Evolutionary conservation across 225 moss, liverwort and hornwort species (phyloP).

Genomic region (Bryoerythrophyllum caledonicum): DNA sequence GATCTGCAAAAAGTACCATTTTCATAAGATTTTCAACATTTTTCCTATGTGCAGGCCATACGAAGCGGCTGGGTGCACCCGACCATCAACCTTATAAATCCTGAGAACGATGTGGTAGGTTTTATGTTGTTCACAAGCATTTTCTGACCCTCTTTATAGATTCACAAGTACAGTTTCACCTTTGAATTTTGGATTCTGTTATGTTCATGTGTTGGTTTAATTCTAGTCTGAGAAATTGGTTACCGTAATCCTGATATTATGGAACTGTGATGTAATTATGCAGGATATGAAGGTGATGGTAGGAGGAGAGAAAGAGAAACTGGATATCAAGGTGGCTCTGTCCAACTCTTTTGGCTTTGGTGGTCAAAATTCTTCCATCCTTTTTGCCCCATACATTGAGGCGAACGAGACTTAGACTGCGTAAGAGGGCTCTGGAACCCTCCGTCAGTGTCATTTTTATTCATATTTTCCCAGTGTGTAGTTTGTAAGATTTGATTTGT

Average conservation of each 20-base stretch:
- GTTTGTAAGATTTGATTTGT: constrained; percentile 26
- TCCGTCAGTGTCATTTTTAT: constrained; percentile 20
- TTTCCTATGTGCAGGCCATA: constrained; percentile 54
- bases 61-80: constrained; percentile 78
- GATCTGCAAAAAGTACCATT: neutral
- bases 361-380: constrained; percentile 91
- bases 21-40: neutral
- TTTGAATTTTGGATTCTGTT: neutral
- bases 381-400: constrained; percentile 84
- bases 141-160: neutral
- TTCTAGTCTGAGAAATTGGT: neutral
- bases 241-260: neutral
- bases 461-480: constrained; percentile 3
- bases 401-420: constrained; percentile 59
- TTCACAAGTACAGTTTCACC: neutral
- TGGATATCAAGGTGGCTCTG: constrained; percentile 86
- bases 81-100: constrained; percentile 65
- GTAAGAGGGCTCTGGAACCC: neutral
- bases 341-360: constrained; percentile 96
- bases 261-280: neutral
- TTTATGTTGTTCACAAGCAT: neutral
- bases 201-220: neutral
- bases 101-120: constrained; percentile 65
- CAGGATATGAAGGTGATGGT: constrained; percentile 57
- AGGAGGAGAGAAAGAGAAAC: constrained; percentile 79